Evolutionary conservation across 2,329 filamentous ascomycete species (phyloP).

Genomic region (Ophiostoma angusticollis): DNA sequence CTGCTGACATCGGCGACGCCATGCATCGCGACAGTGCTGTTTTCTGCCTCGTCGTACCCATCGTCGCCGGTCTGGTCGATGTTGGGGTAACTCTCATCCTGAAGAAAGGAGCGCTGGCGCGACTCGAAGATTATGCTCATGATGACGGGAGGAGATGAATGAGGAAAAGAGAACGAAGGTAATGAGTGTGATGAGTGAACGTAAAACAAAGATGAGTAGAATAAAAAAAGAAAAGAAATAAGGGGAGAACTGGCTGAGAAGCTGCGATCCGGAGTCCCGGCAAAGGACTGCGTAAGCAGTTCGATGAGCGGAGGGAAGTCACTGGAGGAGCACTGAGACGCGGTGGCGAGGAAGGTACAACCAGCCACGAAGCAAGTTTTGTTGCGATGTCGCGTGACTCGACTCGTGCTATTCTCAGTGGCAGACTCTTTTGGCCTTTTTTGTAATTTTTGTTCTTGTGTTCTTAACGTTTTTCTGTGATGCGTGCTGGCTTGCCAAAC

Average conservation of each 20-base stretch:
- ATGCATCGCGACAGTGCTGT: slow-evolving; percentile 7
- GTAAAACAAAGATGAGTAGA: not conserved
- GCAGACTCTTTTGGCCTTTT: not conserved
- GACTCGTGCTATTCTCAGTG: no score
- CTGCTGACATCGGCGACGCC: slow-evolving; percentile 11
- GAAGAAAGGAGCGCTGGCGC: slow-evolving; percentile 10
- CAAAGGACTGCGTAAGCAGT: no score
- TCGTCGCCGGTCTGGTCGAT: slow-evolving; percentile 15
- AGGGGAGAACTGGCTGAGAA: no score
- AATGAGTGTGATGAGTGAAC: not conserved
- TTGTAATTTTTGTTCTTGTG: not conserved
- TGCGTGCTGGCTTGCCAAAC: no score
- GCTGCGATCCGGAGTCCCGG: no score
- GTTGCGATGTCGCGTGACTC: no score
- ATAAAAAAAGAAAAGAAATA: not conserved
- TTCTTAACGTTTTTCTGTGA: no score
- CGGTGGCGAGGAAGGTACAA: no score
- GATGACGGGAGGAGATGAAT: not conserved
- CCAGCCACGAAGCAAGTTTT: no score
- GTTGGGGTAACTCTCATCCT: slow-evolving; percentile 15
- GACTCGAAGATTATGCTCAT: slow-evolving; percentile 17
- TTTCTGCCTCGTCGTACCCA: slow-evolving; percentile 11
- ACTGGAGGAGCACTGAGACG: no score
- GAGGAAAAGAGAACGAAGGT: not conserved
- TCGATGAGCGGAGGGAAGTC: no score